These are phyloP conservation scores for Tricholoma matsutake DNA, from an alignment of 768 basidiomycete genomes.

Conservation along the genomic window DNA sequence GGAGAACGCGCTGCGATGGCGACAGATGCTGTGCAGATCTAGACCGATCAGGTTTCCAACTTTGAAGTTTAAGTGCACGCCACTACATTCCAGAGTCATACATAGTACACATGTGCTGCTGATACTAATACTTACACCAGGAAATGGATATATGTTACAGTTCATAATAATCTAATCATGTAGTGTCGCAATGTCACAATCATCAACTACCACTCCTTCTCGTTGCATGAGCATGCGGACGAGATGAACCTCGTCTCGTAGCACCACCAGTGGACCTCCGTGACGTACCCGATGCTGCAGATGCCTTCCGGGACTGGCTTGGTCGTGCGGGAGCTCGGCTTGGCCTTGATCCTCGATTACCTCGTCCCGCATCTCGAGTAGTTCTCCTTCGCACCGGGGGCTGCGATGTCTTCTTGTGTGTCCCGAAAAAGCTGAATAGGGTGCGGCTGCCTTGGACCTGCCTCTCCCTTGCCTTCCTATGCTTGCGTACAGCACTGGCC, in stretches of 20 bases:
- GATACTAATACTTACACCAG: no score
- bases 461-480: conserved; percentile 19
- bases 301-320: conserved; percentile 5
- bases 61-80: no score
- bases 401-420: conserved; percentile 13
- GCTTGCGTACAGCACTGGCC: conserved; percentile 34
- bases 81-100: background rate
- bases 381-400: background rate
- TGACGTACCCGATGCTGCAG: conserved; percentile 3
- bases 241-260: conserved; percentile 4
- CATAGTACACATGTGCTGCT: no score
- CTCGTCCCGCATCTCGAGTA: conserved; percentile 9
- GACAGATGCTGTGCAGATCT: no score
- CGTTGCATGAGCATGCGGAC: background rate
- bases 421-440: conserved; percentile 19
- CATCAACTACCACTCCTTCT: background rate
- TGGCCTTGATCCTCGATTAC: conserved; percentile 6
- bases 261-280: conserved; percentile 8
- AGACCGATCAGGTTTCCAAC: background rate
- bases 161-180: background rate
- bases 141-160: background rate
- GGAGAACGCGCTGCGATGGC: background rate
- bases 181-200: background rate
- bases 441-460: conserved; percentile 17
- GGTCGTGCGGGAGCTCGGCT: conserved; percentile 2